Conservation (phyloP, 2,329 filamentous ascomycete species). For the Pseudogymnoascus sp. region DNA sequence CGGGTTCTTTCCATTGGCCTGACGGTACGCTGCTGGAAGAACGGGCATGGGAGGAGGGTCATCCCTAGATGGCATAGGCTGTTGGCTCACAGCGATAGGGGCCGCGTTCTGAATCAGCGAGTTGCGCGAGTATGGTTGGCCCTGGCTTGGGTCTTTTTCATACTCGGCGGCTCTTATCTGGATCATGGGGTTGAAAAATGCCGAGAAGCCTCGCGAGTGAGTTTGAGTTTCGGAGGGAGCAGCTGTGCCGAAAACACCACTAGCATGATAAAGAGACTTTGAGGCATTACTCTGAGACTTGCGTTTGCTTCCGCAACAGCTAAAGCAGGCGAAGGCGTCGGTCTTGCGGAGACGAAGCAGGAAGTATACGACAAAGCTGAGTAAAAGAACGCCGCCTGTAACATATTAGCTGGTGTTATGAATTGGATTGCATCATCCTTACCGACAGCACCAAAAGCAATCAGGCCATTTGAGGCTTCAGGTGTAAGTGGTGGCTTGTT, state of each 20-base stretch:
- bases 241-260: not conserved
- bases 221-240: not conserved
- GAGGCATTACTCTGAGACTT: not conserved
- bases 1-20: not conserved
- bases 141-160: not conserved
- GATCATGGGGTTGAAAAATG: slow-evolving; percentile 5
- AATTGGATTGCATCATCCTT: not conserved
- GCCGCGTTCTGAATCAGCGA: slow-evolving; percentile 2
- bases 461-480: not conserved
- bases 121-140: not conserved
- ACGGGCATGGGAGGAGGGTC: slow-evolving; percentile 25
- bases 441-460: slow-evolving; percentile 1
- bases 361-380: not conserved
- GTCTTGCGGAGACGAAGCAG: not conserved
- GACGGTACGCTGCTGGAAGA: slow-evolving; percentile 4
- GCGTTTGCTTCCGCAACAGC: not conserved
- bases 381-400: not conserved
- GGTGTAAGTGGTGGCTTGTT: not conserved
- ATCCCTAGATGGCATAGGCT: not conserved
- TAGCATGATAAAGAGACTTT: not conserved
- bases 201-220: not conserved
- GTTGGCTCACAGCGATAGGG: not conserved
- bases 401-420: not conserved
- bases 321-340: not conserved
- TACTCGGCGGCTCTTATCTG: not conserved